Conservation (phyloP, 1,139 yeast species). For the Meyerozyma carpophila region DNA sequence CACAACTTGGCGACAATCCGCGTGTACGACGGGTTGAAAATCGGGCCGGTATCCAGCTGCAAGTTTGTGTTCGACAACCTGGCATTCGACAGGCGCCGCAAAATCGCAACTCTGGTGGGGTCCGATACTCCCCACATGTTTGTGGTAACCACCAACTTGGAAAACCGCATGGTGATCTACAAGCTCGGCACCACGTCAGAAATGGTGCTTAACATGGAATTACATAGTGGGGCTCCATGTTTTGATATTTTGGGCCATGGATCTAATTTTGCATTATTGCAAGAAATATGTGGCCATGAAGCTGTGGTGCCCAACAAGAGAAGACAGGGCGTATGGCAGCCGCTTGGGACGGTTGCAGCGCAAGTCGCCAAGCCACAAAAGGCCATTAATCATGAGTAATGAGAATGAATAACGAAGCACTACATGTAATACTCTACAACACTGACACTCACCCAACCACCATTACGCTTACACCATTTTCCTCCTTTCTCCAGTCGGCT, state of each 20-base stretch:
- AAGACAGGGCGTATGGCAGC: background rate
- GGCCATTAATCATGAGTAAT: background rate
- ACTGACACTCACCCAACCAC: too few species aligned
- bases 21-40: conserved; percentile 17
- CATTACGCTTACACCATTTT: too few species aligned
- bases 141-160: conserved; percentile 19
- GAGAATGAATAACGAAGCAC: background rate
- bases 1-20: conserved; percentile 14
- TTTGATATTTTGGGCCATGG: conserved; percentile 3
- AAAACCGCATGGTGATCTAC: conserved; percentile 19
- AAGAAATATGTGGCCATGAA: background rate
- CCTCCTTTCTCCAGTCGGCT: background rate
- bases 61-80: conserved; percentile 8
- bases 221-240: conserved; percentile 8
- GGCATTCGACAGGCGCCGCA: background rate
- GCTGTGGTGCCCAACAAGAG: background rate
- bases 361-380: background rate
- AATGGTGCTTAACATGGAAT: conserved; percentile 7
- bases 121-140: conserved; percentile 9
- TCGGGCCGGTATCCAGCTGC: conserved; percentile 23
- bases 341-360: background rate
- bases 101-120: background rate
- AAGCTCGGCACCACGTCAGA: conserved; percentile 13
- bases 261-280: background rate
- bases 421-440: too few species aligned